Percentiles rank a stretch among this genome's conserved stretches.
Evolutionary conservation across 2,329 filamentous ascomycete genomes (phyloP).

Genomic region (Alternaria alternata): DNA sequence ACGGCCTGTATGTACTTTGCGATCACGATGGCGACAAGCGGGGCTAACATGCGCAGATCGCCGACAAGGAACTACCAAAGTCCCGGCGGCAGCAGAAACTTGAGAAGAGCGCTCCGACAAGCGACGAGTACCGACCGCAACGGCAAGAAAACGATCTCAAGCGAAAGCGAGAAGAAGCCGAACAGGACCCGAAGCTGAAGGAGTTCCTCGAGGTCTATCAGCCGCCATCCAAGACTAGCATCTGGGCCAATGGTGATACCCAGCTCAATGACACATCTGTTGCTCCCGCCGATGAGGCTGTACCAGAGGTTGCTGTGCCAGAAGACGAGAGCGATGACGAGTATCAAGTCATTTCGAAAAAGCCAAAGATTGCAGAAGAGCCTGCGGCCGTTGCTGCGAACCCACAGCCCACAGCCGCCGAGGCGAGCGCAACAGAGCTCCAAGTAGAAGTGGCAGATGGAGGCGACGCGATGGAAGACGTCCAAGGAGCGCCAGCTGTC

Average conservation of each 20-base stretch:
- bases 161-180: conserved; percentile 67
- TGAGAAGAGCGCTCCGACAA: conserved; percentile 32
- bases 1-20: conserved; percentile 68
- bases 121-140: conserved; percentile 37
- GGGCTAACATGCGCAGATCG: conserved; percentile 45
- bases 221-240: conserved; percentile 69
- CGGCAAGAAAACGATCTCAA: conserved; percentile 62
- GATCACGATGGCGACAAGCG: not conserved
- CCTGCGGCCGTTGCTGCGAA: conserved; percentile 14
- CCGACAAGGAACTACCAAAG: conserved; percentile 46
- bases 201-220: conserved; percentile 89
- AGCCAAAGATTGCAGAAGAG: conserved; percentile 44
- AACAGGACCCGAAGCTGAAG: conserved; percentile 79
- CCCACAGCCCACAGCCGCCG: not conserved
- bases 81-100: conserved; percentile 43
- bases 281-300: conserved; percentile 25
- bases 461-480: conserved; percentile 29
- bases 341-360: conserved; percentile 70
- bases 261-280: conserved; percentile 22
- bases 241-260: conserved; percentile 65
- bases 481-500: conserved; percentile 25
- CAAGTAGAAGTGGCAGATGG: conserved; percentile 17
- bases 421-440: not conserved
- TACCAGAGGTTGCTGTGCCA: conserved; percentile 35
- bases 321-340: conserved; percentile 74